Conservation (phyloP, 208 protist species). For the Trypanosoma cruzi region DNA sequence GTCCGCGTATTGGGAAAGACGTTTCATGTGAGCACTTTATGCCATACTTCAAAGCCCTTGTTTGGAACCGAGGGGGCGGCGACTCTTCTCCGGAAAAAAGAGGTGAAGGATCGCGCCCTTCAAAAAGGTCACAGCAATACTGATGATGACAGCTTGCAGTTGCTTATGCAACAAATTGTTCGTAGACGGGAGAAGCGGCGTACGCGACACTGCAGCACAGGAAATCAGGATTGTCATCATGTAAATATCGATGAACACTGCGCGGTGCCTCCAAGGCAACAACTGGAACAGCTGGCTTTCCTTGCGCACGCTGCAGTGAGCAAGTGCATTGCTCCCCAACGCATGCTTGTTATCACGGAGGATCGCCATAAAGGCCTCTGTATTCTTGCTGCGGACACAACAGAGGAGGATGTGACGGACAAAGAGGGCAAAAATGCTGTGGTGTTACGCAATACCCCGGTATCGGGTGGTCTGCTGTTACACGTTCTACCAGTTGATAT, state of each 20-base stretch:
- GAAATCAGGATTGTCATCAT: background rate
- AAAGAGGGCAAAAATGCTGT: slow-evolving; percentile 2
- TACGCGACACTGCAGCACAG: background rate
- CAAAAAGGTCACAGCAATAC: background rate
- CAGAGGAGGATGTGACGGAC: slow-evolving; percentile 33
- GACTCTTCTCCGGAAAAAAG: background rate
- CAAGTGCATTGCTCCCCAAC: slow-evolving; percentile 68
- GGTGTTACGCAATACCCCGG: background rate
- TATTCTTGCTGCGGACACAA: slow-evolving; percentile 44
- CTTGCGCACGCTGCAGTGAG: slow-evolving; percentile 60
- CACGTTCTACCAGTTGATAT: slow-evolving; percentile 56
- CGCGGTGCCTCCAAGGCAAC: slow-evolving; percentile 8
- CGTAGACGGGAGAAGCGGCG: slow-evolving; percentile 1
- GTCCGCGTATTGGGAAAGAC: slow-evolving; percentile 63
- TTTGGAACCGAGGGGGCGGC: background rate
- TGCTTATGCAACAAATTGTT: slow-evolving; percentile 19
- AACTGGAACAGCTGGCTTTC: slow-evolving; percentile 56
- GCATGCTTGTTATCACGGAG: slow-evolving; percentile 62
- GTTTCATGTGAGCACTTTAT: slow-evolving; percentile 43
- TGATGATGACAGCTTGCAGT: slow-evolving; percentile 9
- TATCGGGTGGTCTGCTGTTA: slow-evolving; percentile 32
- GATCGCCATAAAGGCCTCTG: slow-evolving; percentile 50
- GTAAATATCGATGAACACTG: background rate
- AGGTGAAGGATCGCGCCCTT: background rate
- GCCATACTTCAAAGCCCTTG: background rate